Evolutionary conservation across 1,139 yeast species (phyloP).

Genomic region (Groenewaldozyma auringiensis): DNA sequence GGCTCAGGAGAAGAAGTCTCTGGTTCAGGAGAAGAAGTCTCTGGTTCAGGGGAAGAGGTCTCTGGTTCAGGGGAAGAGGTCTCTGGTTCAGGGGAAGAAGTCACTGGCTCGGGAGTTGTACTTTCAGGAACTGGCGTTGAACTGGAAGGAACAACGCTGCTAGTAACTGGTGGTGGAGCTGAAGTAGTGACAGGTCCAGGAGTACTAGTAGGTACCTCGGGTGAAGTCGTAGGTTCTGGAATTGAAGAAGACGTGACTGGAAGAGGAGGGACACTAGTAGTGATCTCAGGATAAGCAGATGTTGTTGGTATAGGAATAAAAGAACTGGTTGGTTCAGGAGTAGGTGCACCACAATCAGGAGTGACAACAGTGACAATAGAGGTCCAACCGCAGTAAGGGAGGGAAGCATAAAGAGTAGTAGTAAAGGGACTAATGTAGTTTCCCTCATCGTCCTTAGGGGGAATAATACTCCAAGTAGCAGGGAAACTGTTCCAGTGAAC

Average conservation of each 20-base stretch:
- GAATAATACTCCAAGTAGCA: constrained; percentile 26
- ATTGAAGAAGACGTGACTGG: constrained; percentile 1
- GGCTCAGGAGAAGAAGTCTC: constrained; percentile 1
- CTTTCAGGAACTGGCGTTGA: not conserved
- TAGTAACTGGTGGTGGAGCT: constrained; percentile 1
- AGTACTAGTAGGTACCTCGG: not conserved
- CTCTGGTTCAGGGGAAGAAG: constrained; percentile 1
- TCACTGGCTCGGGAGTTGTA: constrained; percentile 3
- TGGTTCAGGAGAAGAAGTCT: not conserved
- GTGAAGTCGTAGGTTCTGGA: not conserved
- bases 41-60: constrained; percentile 3
- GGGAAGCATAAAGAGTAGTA: constrained; percentile 23
- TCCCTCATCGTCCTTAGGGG: constrained; percentile 20
- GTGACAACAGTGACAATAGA: constrained; percentile 17
- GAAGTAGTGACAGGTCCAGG: not conserved
- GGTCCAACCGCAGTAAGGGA: constrained; percentile 17
- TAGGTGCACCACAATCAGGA: constrained; percentile 13
- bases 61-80: constrained; percentile 7
- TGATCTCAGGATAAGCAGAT: constrained; percentile 8
- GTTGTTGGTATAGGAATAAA: constrained; percentile 1
- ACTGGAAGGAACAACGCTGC: constrained; percentile 8
- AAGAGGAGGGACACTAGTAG: not conserved
- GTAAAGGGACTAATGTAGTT: constrained; percentile 21
- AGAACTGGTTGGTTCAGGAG: constrained; percentile 5
- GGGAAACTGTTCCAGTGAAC: constrained; percentile 12